Conservation (phyloP, 2,329 filamentous ascomycete species). For the Apiospora malaysiana region DNA sequence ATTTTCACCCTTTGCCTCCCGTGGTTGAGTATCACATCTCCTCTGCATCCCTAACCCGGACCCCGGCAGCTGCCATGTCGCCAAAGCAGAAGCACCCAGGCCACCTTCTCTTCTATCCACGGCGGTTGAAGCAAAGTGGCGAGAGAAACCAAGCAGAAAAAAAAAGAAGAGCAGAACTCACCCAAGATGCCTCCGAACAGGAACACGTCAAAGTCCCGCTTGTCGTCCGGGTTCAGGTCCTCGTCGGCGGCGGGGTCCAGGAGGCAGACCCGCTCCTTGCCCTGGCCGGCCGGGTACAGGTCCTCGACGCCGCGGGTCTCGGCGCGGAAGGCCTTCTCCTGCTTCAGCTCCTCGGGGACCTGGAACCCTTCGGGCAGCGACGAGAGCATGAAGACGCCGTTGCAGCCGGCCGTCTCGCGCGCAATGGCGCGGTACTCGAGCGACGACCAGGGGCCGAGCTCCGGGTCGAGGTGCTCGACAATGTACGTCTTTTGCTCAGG, state of each 20-base stretch:
- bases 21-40: no score
- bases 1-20: no score
- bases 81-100: not conserved
- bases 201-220: constrained; percentile 84
- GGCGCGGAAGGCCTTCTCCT: constrained; percentile 68
- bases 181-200: constrained; percentile 95
- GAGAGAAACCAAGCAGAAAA: not conserved
- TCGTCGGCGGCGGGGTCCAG: constrained; percentile 84
- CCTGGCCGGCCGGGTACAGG: constrained; percentile 67
- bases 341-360: constrained; percentile 63
- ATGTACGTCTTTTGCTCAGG: constrained; percentile 74
- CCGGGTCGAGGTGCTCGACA: constrained; percentile 94
- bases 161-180: constrained; percentile 47
- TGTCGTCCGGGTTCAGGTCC: constrained; percentile 85
- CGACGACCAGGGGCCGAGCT: constrained; percentile 92
- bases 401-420: constrained; percentile 72
- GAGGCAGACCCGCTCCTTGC: constrained; percentile 81
- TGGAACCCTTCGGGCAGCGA: constrained; percentile 75
- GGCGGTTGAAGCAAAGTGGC: no score
- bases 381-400: constrained; percentile 78
- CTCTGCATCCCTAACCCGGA: no score
- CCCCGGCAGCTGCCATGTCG: no score
- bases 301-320: constrained; percentile 83
- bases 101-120: not conserved
- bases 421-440: constrained; percentile 92